Evolutionary conservation across 805 yeast species (phyloP).

Genomic region (Saccharomyces cerevisiae): DNA sequence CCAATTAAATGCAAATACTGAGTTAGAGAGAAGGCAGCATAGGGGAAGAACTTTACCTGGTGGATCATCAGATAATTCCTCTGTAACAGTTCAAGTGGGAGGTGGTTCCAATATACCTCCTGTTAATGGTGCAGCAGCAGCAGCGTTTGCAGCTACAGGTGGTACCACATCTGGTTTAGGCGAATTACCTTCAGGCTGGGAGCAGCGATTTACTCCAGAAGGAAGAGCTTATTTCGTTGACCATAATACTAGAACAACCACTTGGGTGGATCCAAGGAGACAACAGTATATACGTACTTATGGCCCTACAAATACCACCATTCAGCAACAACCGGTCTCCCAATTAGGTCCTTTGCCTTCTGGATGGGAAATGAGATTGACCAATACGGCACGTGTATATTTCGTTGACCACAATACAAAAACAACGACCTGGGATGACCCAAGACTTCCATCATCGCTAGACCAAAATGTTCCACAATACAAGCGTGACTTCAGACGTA

Average conservation of each 20-base stretch:
- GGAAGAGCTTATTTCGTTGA: slow-evolving; percentile 98
- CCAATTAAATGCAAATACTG: slow-evolving; percentile 61
- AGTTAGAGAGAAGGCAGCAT: slow-evolving; percentile 84
- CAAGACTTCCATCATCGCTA: slow-evolving; percentile 90
- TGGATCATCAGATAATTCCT: slow-evolving; percentile 25
- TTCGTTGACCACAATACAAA: slow-evolving; percentile 98
- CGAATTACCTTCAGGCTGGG: slow-evolving; percentile 98
- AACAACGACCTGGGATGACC: slow-evolving; percentile 99
- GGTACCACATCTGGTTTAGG: slow-evolving; percentile 94
- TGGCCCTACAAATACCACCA: slow-evolving; percentile 77
- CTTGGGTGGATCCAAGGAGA: slow-evolving; percentile 99
- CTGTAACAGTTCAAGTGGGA: slow-evolving; percentile 38
- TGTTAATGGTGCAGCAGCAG: slow-evolving; percentile 47
- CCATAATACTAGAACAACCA: slow-evolving; percentile 98
- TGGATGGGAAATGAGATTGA: slow-evolving; percentile 99
- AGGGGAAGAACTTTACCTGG: slow-evolving; percentile 86
- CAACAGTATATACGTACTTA: slow-evolving; percentile 95
- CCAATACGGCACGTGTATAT: slow-evolving; percentile 96
- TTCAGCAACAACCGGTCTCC: slow-evolving; percentile 95
- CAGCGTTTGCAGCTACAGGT: slow-evolving; percentile 60
- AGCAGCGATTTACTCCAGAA: slow-evolving; percentile 94
- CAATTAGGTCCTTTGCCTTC: slow-evolving; percentile 96
- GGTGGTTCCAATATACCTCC: slow-evolving; percentile 40
- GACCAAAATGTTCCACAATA: slow-evolving; percentile 99
- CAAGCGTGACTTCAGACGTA: slow-evolving; percentile 97